A percentile compares a stretch with the other conserved stretches of the same genome.
Conservation (phyloP, 768 basidiomycete species). For the Suillus spraguei region DNA sequence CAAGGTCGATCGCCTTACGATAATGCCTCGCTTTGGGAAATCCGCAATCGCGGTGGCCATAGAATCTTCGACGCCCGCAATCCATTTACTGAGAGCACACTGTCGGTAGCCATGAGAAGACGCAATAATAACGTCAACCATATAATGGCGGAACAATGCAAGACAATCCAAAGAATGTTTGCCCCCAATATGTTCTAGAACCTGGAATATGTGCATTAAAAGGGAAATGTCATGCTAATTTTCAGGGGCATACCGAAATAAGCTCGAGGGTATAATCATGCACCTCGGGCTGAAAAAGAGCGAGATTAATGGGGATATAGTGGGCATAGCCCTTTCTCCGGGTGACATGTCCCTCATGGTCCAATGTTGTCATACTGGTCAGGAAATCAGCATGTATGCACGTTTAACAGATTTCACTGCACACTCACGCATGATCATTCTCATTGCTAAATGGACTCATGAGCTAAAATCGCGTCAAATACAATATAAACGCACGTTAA, state of each 20-base stretch:
- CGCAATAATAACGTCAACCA: constrained; percentile 72
- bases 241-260: constrained; percentile 50
- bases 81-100: constrained; percentile 73
- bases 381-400: constrained; percentile 43
- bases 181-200: constrained; percentile 58
- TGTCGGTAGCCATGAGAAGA: constrained; percentile 73
- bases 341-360: constrained; percentile 66
- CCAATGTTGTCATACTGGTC: constrained; percentile 77
- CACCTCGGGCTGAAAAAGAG: constrained; percentile 72
- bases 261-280: constrained; percentile 64
- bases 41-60: constrained; percentile 76
- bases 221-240: constrained; percentile 8
- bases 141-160: constrained; percentile 72
- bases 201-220: constrained; percentile 38
- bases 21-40: constrained; percentile 76
- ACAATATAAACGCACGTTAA: constrained; percentile 59
- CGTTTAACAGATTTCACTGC: constrained; percentile 31
- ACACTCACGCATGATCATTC: constrained; percentile 74
- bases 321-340: constrained; percentile 81
- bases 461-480: constrained; percentile 18
- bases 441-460: constrained; percentile 57
- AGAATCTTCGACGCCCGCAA: constrained; percentile 62
- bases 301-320: constrained; percentile 65
- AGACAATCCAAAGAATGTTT: constrained; percentile 68
- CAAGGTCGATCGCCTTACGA: constrained; percentile 41